These are phyloP conservation scores for Trichomonascaceae sp. DNA, from an alignment of 1,139 yeast genomes.

Conservation along the genomic window DNA sequence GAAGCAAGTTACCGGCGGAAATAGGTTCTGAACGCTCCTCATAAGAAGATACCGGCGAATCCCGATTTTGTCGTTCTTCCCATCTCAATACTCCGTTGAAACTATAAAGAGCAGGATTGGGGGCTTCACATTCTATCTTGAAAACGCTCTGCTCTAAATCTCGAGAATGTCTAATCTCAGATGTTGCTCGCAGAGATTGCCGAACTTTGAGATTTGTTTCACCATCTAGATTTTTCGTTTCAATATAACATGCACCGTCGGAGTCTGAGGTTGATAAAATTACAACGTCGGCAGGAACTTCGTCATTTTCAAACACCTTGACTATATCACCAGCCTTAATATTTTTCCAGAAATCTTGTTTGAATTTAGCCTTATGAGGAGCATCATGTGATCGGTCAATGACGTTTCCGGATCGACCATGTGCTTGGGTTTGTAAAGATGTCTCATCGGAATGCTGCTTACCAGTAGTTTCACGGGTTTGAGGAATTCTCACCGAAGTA, in stretches of 20 bases:
- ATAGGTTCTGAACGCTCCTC: slow-evolving; percentile 49
- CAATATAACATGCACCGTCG: slow-evolving; percentile 89
- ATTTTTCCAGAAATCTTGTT: slow-evolving; percentile 76
- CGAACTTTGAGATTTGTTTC: slow-evolving; percentile 87
- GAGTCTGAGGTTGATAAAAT: slow-evolving; percentile 75
- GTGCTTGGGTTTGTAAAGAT: neutral
- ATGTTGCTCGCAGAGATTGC: slow-evolving; percentile 63
- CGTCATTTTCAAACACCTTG: slow-evolving; percentile 78
- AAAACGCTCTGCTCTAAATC: slow-evolving; percentile 70
- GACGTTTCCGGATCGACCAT: slow-evolving; percentile 24
- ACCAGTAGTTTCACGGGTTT: neutral
- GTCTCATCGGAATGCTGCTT: neutral
- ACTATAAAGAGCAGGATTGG: slow-evolving; percentile 71
- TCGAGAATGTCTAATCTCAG: slow-evolving; percentile 53
- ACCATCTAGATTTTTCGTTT: slow-evolving; percentile 93
- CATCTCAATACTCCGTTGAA: slow-evolving; percentile 76
- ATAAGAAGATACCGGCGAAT: slow-evolving; percentile 7
- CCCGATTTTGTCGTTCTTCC: slow-evolving; percentile 26
- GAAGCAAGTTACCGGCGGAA: slow-evolving; percentile 66
- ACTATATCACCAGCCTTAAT: slow-evolving; percentile 85
- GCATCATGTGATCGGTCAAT: slow-evolving; percentile 30
- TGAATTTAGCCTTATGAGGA: slow-evolving; percentile 44
- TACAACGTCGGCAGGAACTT: slow-evolving; percentile 87
- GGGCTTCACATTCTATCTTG: slow-evolving; percentile 87
- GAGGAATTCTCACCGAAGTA: slow-evolving; percentile 8